These are phyloP conservation scores for Tetrahymena thermophila DNA, from an alignment of 73 alveolate species.

Conservation along the genomic window DNA sequence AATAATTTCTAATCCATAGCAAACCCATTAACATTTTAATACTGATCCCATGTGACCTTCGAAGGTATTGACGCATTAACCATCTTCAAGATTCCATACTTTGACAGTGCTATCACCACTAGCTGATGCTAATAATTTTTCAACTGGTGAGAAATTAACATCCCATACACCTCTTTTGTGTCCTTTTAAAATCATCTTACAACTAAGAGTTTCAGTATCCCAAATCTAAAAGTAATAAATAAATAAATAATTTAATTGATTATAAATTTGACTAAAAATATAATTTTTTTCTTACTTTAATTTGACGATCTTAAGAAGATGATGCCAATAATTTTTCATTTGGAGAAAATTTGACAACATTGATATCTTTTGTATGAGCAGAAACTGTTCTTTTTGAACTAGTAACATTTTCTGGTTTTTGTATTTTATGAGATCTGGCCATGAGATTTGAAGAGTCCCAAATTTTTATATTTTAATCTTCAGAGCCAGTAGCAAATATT, in stretches of 20 bases:
- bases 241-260: constrained; percentile 19
- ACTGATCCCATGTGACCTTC: constrained; percentile 81
- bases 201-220: constrained; percentile 34
- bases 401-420: constrained; percentile 36
- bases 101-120: constrained; percentile 85
- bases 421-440: constrained; percentile 11
- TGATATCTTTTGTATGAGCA: constrained; percentile 89
- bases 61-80: constrained; percentile 74
- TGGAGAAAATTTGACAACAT: constrained; percentile 85
- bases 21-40: constrained; percentile 76
- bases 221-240: constrained; percentile 6
- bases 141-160: constrained; percentile 84
- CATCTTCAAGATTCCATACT: constrained; percentile 85
- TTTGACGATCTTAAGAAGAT: constrained; percentile 88
- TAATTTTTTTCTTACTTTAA: constrained; percentile 30
- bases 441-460: constrained; percentile 55
- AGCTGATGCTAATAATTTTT: constrained; percentile 87
- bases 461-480: constrained; percentile 79
- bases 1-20: constrained; percentile 72
- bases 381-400: constrained; percentile 70
- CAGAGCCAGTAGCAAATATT: constrained; percentile 62
- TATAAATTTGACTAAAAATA: background rate
- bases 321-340: constrained; percentile 88
- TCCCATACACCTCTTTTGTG: constrained; percentile 98
- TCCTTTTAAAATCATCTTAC: constrained; percentile 58